Base-by-base conservation (phyloP, 140 eudicot genomes). In the Flaveria floridana region DNA sequence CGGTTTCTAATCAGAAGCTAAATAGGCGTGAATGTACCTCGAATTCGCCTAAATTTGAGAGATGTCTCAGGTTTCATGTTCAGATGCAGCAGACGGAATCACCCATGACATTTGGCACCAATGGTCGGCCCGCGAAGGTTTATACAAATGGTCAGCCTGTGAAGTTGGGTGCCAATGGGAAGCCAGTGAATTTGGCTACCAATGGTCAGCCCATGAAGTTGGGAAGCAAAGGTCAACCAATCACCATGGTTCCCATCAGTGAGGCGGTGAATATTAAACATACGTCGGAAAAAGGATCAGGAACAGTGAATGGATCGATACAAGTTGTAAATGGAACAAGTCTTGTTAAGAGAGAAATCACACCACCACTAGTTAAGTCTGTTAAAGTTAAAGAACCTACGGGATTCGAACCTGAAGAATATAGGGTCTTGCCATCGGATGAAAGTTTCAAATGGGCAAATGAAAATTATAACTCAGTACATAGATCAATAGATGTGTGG, bases 401-500 rank as follows among this genome's bases (percentile, higher is more conserved):
- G 2, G 91, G 84, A 21, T 88, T 94, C 70, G 95, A 85, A 10
- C 87, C 90, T 51, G 97, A 94, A 46, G 87, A 86, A 67, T 82
- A 81, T 7, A 88, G 79, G 79, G 85, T 88, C 74, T 80, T 88
- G 68, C 96, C 99, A 46, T 84, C 91, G 0, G 96, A 90, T 82
- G 95, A 85, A 80, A 85, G 86, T 71, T 94, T 91, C 82, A 88
- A 93, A 51, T 90, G 99, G 97, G 96, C 99, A 13, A 88, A 82
- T 69, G 97, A 93, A 52, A 88, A 90, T 82, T 93, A 90, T 80
- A 88, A 88, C 65, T 86, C 94, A 18, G 63, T 80, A 34, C 96
- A 88, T 72, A 88, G 99, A 86, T 85, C 82, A 57, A 85, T 90
- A 39, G 97, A 94, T 42, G 95, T 91, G 61, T 94, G 99, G 99